A percentile compares a stretch with the other conserved stretches of the same genome.
Evolutionary conservation across 73 alveolate species (phyloP).

Genomic region (Paraurostyla sp.): DNA sequence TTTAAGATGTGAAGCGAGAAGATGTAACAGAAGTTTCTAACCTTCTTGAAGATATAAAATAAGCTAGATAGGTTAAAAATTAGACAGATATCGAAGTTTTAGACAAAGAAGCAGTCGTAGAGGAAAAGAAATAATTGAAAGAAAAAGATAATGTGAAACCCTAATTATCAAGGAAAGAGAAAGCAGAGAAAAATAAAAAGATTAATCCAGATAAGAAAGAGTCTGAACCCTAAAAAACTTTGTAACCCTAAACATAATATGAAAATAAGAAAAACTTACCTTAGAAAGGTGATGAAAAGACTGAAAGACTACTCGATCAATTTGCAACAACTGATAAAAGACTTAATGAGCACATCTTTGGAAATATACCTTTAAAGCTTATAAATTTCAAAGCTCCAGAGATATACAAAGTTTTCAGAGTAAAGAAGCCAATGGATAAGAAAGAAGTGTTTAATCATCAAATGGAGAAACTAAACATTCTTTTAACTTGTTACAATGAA

Average conservation of each 20-base stretch:
- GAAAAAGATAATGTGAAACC: too few species aligned
- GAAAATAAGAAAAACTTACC: not conserved
- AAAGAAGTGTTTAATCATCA: conserved; percentile 36
- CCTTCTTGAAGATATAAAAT: too few species aligned
- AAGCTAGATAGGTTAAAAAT: too few species aligned
- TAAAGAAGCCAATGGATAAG: conserved; percentile 52
- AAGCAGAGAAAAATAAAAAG: not conserved
- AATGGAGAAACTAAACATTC: conserved; percentile 46
- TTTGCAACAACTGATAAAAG: conserved; percentile 43
- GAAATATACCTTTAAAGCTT: conserved; percentile 20
- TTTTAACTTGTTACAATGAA: not conserved
- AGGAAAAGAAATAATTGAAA: too few species aligned
- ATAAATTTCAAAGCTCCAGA: conserved; percentile 60
- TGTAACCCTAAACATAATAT: not conserved
- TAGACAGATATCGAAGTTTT: too few species aligned
- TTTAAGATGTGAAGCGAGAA: not conserved
- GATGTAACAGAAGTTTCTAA: too few species aligned
- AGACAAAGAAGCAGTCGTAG: too few species aligned
- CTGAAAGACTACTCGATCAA: not conserved
- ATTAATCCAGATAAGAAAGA: not conserved
- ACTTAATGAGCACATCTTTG: conserved; percentile 44
- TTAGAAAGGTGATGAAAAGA: not conserved
- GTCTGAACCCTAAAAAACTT: not conserved
- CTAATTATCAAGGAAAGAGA: too few species aligned
- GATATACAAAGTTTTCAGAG: conserved; percentile 48